Percentiles rank a stretch among this genome's conserved stretches.
Conservation (phyloP, 1,284 basidiomycete genomes). For the Phlebopus sp. region DNA sequence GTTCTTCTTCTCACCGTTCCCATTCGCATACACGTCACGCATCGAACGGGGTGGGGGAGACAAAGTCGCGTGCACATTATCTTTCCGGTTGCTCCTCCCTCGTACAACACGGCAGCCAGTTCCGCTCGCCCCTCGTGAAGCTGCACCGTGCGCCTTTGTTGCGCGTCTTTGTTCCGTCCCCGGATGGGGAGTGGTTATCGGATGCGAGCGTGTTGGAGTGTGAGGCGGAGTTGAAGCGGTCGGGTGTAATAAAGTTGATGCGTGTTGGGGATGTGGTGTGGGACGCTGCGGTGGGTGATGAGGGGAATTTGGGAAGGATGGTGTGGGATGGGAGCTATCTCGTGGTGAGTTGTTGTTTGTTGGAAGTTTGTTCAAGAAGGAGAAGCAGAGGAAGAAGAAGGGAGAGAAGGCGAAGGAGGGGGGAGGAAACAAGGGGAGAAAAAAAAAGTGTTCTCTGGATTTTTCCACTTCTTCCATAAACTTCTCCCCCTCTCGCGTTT, state of each 20-base stretch:
- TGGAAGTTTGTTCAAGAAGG: too few relatives aligned
- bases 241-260: constrained; percentile 52
- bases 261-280: constrained; percentile 76
- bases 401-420: too few relatives aligned
- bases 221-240: constrained; percentile 69
- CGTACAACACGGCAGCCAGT: too few relatives aligned
- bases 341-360: constrained; percentile 46
- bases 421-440: too few relatives aligned
- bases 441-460: too few relatives aligned
- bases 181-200: constrained; percentile 78
- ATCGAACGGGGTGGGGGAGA: constrained; percentile 17
- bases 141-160: constrained; percentile 67
- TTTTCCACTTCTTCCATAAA: too few relatives aligned
- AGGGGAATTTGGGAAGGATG: constrained; percentile 73
- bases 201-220: constrained; percentile 75
- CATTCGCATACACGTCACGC: constrained; percentile 36
- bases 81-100: too few relatives aligned
- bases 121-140: constrained; percentile 67
- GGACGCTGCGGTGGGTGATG: constrained; percentile 79
- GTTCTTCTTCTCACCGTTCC: constrained; percentile 41
- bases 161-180: constrained; percentile 76
- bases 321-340: constrained; percentile 83
- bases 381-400: too few relatives aligned
- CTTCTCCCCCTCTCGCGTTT: too few relatives aligned
- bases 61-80: too few relatives aligned